Base-by-base conservation (phyloP, 345 rosid genomes). In the Murraya paniculata region DNA sequence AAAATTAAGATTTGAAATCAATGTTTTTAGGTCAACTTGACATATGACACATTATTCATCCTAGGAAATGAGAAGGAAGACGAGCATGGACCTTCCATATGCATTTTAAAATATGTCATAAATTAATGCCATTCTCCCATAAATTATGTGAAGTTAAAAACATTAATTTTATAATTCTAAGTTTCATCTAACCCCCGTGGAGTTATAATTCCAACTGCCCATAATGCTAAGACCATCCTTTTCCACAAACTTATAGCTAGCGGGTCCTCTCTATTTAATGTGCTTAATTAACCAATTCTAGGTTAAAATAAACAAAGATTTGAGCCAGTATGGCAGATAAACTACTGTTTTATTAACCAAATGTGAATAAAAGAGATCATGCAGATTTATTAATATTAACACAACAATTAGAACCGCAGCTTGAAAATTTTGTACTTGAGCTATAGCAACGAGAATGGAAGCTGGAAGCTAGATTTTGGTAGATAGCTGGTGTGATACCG, bases 41-140 rank as follows among this genome's bases (percentile, higher is more conserved):
- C 39, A 59, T 67, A 78, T 16, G 67, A 60, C 72, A 77, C 9
- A 53, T n/a, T n/a, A 18, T 41, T 65, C 76, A 56, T 78, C 68
- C 64, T 57, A 64, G 77, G 82, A 78, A 77, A 73, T 58, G 22
- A 57, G 66, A 16, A 30, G 81, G 76, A 74, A 71, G 78, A 53
- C 59, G 74, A 58, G 27, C 24, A 31, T 18, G 39, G 2, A 31
- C 39, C 6, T 39, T 9, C 5, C 27, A 4, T 18, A 4, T 18
- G 4, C 2, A 9, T 19, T 22, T 36, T 8, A 41, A 68, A 39
- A 70, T 70, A 6, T 30, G 21, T 16, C 5, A 5, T 18, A 16
- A 19, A 53, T 5, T 18, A 6, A 53, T 18, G 2, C 8, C 38
- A 2, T 19, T 41, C 13, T n/a, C 57, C 39, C 38, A 58, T 36